A percentile compares a stretch with the other conserved stretches of the same genome.
Conservation (phyloP, 768 basidiomycete species). For the Mycena epipterygia region DNA sequence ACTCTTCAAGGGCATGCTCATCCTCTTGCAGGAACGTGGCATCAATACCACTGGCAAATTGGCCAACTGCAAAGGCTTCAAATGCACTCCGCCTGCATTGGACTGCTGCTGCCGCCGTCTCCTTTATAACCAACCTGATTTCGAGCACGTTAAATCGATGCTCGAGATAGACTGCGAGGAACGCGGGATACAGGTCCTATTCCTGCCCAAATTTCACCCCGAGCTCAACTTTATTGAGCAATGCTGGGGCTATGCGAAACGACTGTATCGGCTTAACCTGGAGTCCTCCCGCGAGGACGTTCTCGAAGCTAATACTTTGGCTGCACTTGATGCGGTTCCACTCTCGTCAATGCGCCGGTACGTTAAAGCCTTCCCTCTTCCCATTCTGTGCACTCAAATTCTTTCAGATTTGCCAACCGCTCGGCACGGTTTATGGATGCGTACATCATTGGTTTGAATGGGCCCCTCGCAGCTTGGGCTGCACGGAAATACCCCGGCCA, state of each 20-base stretch:
- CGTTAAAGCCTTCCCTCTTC: too few relatives aligned
- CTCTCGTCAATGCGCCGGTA: neutral
- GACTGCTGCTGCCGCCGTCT: neutral
- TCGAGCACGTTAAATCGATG: neutral
- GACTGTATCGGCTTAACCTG: neutral
- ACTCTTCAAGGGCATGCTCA: neutral
- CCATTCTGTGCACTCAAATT: too few relatives aligned
- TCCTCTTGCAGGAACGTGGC: neutral
- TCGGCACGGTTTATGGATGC: neutral
- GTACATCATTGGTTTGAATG: neutral
- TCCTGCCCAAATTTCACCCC: neutral
- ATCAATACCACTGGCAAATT: neutral
- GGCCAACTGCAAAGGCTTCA: neutral
- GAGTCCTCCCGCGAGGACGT: neutral
- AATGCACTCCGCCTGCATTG: neutral
- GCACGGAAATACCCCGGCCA: neutral
- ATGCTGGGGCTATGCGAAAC: neutral
- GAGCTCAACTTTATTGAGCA: neutral
- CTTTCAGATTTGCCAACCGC: neutral
- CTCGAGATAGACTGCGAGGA: neutral
- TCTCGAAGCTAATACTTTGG: neutral
- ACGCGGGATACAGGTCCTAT: neutral
- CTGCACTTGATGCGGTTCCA: neutral
- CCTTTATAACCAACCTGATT: neutral
- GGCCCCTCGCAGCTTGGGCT: neutral